These are phyloP conservation scores for Lophium mytilinum DNA, from an alignment of 495 filamentous ascomycete genomes.

Conservation along the genomic window DNA sequence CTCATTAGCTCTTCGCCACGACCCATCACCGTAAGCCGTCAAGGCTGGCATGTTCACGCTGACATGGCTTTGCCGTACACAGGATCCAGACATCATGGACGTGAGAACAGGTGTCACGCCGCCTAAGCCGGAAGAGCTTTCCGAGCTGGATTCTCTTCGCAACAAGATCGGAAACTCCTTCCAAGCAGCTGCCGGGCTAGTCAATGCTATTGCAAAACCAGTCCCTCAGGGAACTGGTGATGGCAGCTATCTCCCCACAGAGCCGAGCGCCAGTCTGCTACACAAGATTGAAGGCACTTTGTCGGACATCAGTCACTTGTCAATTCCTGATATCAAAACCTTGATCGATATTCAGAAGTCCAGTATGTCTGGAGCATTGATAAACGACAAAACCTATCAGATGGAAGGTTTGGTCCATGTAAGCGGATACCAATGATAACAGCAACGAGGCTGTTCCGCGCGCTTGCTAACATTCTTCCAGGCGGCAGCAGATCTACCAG, in stretches of 20 bases:
- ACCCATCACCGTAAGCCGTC: too few species aligned
- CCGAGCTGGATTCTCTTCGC: constrained; percentile 20
- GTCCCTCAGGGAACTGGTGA: constrained; percentile 33
- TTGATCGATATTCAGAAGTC: constrained; percentile 36
- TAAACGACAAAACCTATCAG: constrained; percentile 43
- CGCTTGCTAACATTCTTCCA: constrained; percentile 1
- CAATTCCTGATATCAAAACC: constrained; percentile 38
- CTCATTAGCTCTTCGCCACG: too few species aligned
- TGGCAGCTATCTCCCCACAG: constrained; percentile 30
- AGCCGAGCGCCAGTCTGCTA: constrained; percentile 16
- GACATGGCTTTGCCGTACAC: too few species aligned
- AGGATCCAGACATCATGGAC: background rate
- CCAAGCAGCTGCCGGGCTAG: constrained; percentile 18
- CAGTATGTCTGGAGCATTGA: constrained; percentile 23
- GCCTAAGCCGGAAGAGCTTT: constrained; percentile 9
- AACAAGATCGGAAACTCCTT: constrained; percentile 19
- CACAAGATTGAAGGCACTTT: constrained; percentile 15
- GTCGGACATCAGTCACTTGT: constrained; percentile 34
- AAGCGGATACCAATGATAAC: background rate
- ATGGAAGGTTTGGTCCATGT: constrained; percentile 50
- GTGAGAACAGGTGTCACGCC: constrained; percentile 6
- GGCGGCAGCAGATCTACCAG: constrained; percentile 41
- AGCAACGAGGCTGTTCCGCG: background rate
- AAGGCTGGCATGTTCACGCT: too few species aligned
- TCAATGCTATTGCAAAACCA: constrained; percentile 19